Conservation (phyloP, 352 stramenopile species). For the Globisporangium carolinianum region DNA sequence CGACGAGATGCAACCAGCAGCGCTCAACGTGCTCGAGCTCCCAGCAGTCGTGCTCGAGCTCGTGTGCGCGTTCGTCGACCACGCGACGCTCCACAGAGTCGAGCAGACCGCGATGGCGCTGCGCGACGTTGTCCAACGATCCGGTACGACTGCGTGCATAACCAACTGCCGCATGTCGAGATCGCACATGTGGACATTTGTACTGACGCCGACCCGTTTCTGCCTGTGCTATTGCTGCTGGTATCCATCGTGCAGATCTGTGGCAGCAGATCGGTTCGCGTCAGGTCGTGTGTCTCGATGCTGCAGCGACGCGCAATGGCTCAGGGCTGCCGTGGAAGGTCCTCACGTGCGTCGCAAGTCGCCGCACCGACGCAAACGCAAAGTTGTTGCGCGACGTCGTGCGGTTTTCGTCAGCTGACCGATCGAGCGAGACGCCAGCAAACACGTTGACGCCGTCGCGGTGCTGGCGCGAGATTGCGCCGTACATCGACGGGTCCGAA, state of each 20-base stretch:
- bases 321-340: slow-evolving; percentile 32
- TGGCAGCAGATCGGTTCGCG: slow-evolving; percentile 24
- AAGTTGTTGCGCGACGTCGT: slow-evolving; percentile 30
- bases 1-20: background rate
- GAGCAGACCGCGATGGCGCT: slow-evolving; percentile 32
- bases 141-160: slow-evolving; percentile 20
- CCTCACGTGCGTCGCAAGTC: slow-evolving; percentile 36
- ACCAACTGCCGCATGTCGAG: background rate
- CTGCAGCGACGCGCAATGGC: background rate
- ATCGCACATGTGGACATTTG: background rate
- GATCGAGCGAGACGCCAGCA: slow-evolving; percentile 38
- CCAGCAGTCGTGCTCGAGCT: slow-evolving; percentile 37
- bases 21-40: slow-evolving; percentile 18
- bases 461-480: slow-evolving; percentile 54
- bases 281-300: slow-evolving; percentile 21
- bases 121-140: slow-evolving; percentile 27
- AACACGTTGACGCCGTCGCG: slow-evolving; percentile 65
- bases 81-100: slow-evolving; percentile 39
- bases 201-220: background rate
- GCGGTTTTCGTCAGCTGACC: slow-evolving; percentile 48
- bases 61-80: slow-evolving; percentile 52
- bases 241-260: slow-evolving; percentile 24
- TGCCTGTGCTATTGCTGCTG: slow-evolving; percentile 6
- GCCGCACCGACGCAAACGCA: slow-evolving; percentile 24
- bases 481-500: slow-evolving; percentile 16